Base-by-base conservation (phyloP, 2,329 filamentous ascomycete genomes). In the Diaporthe amygdali region DNA sequence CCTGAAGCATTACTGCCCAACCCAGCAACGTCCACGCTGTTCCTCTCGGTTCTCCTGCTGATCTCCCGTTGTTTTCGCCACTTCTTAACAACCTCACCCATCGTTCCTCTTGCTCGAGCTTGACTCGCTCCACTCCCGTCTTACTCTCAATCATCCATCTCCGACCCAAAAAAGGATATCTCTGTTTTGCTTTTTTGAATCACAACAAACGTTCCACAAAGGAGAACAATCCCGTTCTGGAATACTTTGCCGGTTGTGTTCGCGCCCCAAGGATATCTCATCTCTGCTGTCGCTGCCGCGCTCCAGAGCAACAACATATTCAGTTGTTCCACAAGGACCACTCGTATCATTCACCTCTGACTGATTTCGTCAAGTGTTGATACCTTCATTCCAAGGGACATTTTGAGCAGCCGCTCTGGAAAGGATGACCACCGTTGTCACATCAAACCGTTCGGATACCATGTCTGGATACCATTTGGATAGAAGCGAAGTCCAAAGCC, bases 401-500 rank as follows among this genome's bases (percentile, higher is more conserved):
- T 56, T 75, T 73, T 56, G 74, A 75, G 73, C 75, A 64, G 73
- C 69, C 74, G 76, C 76, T 76, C 74, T 78, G 83, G 82, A 84
- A 80, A 83, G 79, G 80, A 87, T 87, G 85, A 84, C 85, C 82
- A 81, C 84, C 79, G 79, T 86, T 81, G 81, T 84, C 80, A 79
- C 84, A 80, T 78, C 84, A 76, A 84, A 82, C 78, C 81, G 84
- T 61, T 66, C 69, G 69, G 71, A 73, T 59, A 46, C 83, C 77
- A 89, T 89, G 87, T 83, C 87, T 79, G 84, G 84, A 81, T 88
- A 84, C 77, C 83, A 84, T 77, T 79, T 85, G 81, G 87, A 89
- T 79, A 85, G 89, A 82, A 87, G 89, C 80, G 87, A 90, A 82
- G 86, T 88, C 82, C 85, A 88, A 79, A 87, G 86, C 78, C 85